Conservation (phyloP, 2,329 filamentous ascomycete species). For the Teratosphaeria gauchensis region DNA sequence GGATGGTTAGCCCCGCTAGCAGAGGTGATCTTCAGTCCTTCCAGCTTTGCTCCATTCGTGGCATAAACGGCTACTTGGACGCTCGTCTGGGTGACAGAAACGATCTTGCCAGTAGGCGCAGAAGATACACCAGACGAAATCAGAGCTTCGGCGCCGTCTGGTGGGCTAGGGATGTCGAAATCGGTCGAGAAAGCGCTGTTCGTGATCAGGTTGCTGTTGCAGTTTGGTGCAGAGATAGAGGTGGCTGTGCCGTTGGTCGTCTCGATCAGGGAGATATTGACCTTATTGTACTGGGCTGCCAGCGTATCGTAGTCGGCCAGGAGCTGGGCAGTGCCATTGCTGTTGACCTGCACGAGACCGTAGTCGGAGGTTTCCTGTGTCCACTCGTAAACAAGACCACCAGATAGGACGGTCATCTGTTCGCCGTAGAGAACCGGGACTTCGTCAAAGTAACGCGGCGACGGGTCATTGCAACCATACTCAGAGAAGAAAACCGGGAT, state of each 20-base stretch:
- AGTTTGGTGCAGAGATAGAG: conserved; percentile 50
- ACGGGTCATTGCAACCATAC: conserved; percentile 64
- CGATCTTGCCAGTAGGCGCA: conserved; percentile 48
- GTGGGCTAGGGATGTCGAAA: conserved; percentile 65
- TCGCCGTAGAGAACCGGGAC: conserved; percentile 61
- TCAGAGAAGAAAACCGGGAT: conserved; percentile 78
- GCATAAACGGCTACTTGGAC: conserved; percentile 50
- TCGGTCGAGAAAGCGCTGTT: conserved; percentile 60
- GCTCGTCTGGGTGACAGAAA: conserved; percentile 46
- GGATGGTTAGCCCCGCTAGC: conserved; percentile 48
- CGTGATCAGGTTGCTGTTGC: conserved; percentile 57
- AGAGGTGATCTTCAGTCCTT: conserved; percentile 51
- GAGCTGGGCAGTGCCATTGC: conserved; percentile 34
- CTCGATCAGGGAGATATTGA: conserved; percentile 62
- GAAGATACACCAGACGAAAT: conserved; percentile 66
- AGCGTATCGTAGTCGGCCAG: conserved; percentile 54
- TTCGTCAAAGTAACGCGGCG: conserved; percentile 68
- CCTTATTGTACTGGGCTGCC: conserved; percentile 60
- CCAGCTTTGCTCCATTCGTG: conserved; percentile 48
- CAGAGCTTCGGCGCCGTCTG: conserved; percentile 57
- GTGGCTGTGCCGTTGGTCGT: conserved; percentile 49
- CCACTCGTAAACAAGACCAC: conserved; percentile 75
- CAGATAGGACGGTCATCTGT: conserved; percentile 63
- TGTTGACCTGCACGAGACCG: conserved; percentile 38
- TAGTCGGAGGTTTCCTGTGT: conserved; percentile 58